These are phyloP conservation scores for Aspergillus arachidicola DNA, from an alignment of 2,329 filamentous ascomycete species.

Conservation along the genomic window DNA sequence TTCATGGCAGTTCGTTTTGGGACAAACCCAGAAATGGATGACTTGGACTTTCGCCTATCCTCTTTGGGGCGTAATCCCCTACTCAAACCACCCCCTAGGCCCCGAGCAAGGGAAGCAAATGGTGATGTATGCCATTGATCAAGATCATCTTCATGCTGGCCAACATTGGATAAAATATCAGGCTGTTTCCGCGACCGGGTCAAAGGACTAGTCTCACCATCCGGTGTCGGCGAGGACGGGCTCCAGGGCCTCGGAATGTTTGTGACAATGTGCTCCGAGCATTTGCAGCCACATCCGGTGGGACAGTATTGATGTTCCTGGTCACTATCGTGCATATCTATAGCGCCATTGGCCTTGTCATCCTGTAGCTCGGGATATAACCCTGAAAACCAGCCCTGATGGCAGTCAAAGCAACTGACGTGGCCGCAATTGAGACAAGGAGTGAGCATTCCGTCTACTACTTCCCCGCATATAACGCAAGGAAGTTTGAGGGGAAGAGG, in stretches of 20 bases:
- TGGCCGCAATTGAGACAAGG: conserved; percentile 53
- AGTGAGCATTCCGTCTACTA: conserved; percentile 47
- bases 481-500: conserved; percentile 38
- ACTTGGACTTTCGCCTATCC: conserved; percentile 31
- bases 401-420: conserved; percentile 50
- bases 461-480: conserved; percentile 49
- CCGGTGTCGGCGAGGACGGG: conserved; percentile 18
- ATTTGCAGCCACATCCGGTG: conserved; percentile 52
- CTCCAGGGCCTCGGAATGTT: conserved; percentile 35
- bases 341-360: conserved; percentile 17
- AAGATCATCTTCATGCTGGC: conserved; percentile 38
- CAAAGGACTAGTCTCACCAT: conserved; percentile 23
- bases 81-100: conserved; percentile 46
- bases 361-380: conserved; percentile 10
- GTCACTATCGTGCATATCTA: conserved; percentile 16
- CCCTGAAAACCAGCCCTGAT: conserved; percentile 44
- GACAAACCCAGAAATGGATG: conserved; percentile 18
- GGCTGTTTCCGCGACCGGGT: conserved; percentile 21
- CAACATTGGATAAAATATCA: conserved; percentile 19
- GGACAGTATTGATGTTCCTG: conserved; percentile 40
- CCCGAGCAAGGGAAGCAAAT: conserved; percentile 44
- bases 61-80: conserved; percentile 40
- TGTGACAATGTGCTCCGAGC: conserved; percentile 41
- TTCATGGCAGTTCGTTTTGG: conserved; percentile 29
- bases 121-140: conserved; percentile 41